Base-by-base conservation (phyloP, 805 yeast genomes). In the Wickerhamomyces bisporus region DNA sequence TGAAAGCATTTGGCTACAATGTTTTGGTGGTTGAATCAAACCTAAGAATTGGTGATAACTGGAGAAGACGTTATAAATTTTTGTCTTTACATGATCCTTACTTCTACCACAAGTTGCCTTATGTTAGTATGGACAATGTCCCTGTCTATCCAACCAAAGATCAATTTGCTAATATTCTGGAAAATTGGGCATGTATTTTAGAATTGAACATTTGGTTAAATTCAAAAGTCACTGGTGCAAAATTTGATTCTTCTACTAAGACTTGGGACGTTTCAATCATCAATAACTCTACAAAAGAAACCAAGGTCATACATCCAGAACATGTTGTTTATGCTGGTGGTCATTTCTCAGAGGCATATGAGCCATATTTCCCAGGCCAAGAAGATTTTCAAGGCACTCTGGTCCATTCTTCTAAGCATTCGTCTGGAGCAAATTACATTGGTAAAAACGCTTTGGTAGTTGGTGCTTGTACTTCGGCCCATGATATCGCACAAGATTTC, bases 401-500 rank as follows among this genome's bases (percentile, higher is more conserved):
- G 34, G 62, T 64, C 18, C 74, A 69, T 50, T 66, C 73, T 10
- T 62, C 73, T 1, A 51, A 59, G 30, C 68, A 65, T 48, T 52
- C 61, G 15, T 58, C 68, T 14, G 74, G 73, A 26, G 59, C 59
- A 13, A 56, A 55, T 34, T 68, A 61, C 52, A 46, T 40, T n/a
- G 72, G 71, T 32, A 61, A 69, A 44, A 65, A 57, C 23, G 73
- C 70, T 0, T 36, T 69, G 27, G 73, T 69, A 24, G 58, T 69
- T 38, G 75, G 75, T 32, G 62, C 71, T 17, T 63, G 73, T 48
- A 66, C 65, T 42, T 66, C 72, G 30, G 70, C 66, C 10, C 74
- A 69, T 46, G 74, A 69, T 52, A 66, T 69, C 33, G 61, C 68
- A 26, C 68, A 65, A 38, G 74, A 69, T 49, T 64, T 68, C 39